Base-by-base conservation (phyloP, 352 stramenopile genomes). In the Globisporangium lucens region DNA sequence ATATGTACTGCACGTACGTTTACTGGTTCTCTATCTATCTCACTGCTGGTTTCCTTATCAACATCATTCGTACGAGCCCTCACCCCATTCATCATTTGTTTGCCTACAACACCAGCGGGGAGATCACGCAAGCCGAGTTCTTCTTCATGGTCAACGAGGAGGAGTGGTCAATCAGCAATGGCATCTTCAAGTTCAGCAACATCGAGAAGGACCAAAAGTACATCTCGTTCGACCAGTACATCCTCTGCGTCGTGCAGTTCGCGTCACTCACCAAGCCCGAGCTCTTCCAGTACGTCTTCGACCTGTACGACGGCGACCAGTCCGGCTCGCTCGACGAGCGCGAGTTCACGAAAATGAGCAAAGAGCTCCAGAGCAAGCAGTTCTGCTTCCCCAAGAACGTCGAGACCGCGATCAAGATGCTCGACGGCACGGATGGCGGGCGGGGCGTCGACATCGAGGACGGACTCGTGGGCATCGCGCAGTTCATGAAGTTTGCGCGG, bases 1-100 rank as follows among this genome's bases (percentile, higher is more conserved):
- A 90, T 66, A 90, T 91, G 82, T 91, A 86, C 65, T 77, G 83
- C 65, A 86, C 76, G 81, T 91, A 80, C 68, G 82, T 80, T 0
- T 41, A 20, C 20, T 47, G 5, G 1, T 13, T 41, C 36, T 33
- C 10, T 24, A 6, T 17, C 20, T 43, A 33, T 41, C 24, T 46
- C 13, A 17, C 43, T 53, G 30, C 43, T 52, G 22, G 27, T 12
- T 13, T 38, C 10, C 33, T 63, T 53, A 33, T 35, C 41, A 47
- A 47, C 15, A n/a, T n/a, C 41, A 47, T 47, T 47, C 4, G 41
- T 49, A 22, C n/a, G 41, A 49, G 0, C 9, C 36, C 41, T 49
- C 41, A 49, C 8, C 15, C 13, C 15, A 12, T 36, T 41, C 33
- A 22, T 22, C 5, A 33, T 33, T 33, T 35, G 20, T 7, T 4